These are phyloP conservation scores for Solanum aculeatissimum DNA, from an alignment of 305 asterid genomes.

Conservation along the genomic window DNA sequence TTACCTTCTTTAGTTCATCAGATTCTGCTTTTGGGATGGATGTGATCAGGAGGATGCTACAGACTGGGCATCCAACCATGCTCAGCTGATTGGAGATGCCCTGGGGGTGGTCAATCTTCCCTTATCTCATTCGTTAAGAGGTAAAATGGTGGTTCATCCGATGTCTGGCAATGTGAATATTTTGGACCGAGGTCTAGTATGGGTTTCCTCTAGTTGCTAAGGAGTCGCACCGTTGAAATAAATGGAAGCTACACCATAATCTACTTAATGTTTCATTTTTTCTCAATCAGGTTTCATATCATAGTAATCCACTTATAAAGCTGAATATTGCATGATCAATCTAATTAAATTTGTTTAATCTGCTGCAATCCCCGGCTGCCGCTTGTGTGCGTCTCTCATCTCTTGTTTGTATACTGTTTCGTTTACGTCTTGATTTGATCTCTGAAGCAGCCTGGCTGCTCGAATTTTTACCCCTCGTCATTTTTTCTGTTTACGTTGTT, in stretches of 20 bases:
- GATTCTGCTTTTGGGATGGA: constrained; percentile 98
- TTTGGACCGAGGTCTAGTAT: background rate
- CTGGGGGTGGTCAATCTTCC: background rate
- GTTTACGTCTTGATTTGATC: background rate
- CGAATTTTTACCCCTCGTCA: background rate
- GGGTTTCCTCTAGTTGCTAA: background rate
- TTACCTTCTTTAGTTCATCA: constrained; percentile 76
- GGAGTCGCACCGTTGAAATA: background rate
- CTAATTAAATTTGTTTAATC: background rate
- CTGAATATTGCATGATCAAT: background rate
- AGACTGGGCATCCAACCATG: constrained; percentile 90
- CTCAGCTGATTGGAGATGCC: constrained; percentile 53
- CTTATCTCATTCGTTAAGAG: background rate
- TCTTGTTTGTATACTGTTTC: background rate
- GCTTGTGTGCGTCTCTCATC: background rate
- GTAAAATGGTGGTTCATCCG: background rate
- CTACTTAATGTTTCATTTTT: background rate
- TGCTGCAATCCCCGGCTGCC: background rate
- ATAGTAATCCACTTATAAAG: background rate
- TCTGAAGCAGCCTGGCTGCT: background rate
- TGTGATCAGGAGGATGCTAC: constrained; percentile 94
- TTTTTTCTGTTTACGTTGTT: background rate
- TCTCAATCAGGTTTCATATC: background rate
- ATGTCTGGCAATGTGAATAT: background rate
- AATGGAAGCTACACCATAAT: background rate